A percentile compares a stretch with the other conserved stretches of the same genome.
Conservation (phyloP, 495 filamentous ascomycete genomes). For the Aspergillus bridgeri region DNA sequence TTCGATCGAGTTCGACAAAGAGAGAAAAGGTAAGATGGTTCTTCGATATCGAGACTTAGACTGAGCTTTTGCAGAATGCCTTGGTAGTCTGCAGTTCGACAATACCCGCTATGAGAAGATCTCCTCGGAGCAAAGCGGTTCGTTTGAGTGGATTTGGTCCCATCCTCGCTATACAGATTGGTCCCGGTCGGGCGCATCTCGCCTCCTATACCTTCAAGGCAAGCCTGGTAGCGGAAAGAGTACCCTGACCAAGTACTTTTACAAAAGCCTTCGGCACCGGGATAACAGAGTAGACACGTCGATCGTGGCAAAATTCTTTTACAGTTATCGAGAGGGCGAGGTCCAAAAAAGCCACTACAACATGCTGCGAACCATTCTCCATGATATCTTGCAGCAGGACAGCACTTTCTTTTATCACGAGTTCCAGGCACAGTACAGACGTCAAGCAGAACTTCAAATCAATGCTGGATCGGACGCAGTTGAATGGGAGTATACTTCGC, state of each 20-base stretch:
- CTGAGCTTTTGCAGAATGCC: constrained; percentile 2
- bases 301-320: constrained; percentile 9
- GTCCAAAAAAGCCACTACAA: constrained; percentile 8
- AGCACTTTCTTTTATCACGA: constrained; percentile 9
- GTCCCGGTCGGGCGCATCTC: background rate
- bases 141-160: constrained; percentile 10
- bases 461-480: background rate
- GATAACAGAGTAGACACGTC: background rate
- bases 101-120: constrained; percentile 12
- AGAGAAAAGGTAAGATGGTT: constrained; percentile 3
- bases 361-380: constrained; percentile 10
- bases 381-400: constrained; percentile 6
- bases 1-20: constrained; percentile 1
- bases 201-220: constrained; percentile 9
- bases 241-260: constrained; percentile 6
- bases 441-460: background rate
- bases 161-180: constrained; percentile 3
- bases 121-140: background rate
- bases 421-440: constrained; percentile 3
- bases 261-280: background rate
- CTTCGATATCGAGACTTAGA: background rate
- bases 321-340: constrained; percentile 10
- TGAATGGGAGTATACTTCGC: constrained; percentile 3
- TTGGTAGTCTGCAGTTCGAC: constrained; percentile 2
- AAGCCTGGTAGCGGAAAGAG: constrained; percentile 12